These are phyloP conservation scores for Candida tropicalis DNA, from an alignment of 1,139 yeast genomes.

Conservation along the genomic window DNA sequence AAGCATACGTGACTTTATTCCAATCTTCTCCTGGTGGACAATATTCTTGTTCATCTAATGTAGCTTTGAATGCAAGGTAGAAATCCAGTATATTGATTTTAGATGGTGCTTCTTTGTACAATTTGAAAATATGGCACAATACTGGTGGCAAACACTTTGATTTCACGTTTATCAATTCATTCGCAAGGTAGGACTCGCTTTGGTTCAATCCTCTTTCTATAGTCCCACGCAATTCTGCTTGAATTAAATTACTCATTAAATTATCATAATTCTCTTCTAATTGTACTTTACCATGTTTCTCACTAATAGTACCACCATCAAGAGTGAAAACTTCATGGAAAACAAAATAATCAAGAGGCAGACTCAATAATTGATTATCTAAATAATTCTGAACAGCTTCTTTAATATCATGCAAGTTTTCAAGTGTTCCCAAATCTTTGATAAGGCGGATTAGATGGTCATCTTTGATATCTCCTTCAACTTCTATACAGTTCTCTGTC, in stretches of 20 bases:
- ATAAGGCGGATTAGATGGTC: conserved; percentile 11
- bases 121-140: conserved; percentile 59
- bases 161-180: conserved; percentile 21
- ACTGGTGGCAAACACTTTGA: conserved; percentile 44
- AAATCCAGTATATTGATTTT: conserved; percentile 77
- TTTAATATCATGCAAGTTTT: conserved; percentile 9
- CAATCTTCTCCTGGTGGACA: conserved; percentile 28
- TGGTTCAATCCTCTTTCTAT: conserved; percentile 37
- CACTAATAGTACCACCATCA: conserved; percentile 30
- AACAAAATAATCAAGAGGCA: conserved; percentile 28
- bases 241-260: conserved; percentile 39
- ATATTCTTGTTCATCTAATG: conserved; percentile 41
- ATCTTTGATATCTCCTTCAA: conserved; percentile 12
- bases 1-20: conserved; percentile 41
- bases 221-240: conserved; percentile 39
- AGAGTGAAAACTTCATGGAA: conserved; percentile 44
- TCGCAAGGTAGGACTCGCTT: conserved; percentile 31
- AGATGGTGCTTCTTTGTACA: conserved; percentile 81
- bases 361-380: conserved; percentile 21
- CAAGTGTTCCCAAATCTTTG: conserved; percentile 10
- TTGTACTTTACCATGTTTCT: conserved; percentile 20
- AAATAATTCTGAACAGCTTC: conserved; percentile 17
- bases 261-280: conserved; percentile 43
- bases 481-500: conserved; percentile 13
- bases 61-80: conserved; percentile 66